Evolutionary conservation across 2,329 filamentous ascomycete species (phyloP), one percentile per base, ranked within the genome.

Genomic region (Colletotrichum plurivorum): DNA sequence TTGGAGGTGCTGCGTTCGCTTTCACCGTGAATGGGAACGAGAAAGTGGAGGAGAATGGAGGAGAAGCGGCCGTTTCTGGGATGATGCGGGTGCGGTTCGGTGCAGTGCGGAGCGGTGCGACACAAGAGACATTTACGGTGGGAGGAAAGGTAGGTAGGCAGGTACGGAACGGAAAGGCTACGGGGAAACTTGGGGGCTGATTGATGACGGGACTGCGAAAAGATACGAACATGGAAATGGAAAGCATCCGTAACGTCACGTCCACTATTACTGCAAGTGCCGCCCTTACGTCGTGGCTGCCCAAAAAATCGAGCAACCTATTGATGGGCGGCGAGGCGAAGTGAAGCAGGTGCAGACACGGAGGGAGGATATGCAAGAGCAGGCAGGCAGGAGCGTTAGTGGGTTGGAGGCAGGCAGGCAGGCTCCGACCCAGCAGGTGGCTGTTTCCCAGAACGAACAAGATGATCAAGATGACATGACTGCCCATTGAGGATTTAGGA

Each of bases 21-120:
- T 36, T 36, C 31, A 36, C 31, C 10, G 31, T 36, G 31, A 36
- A 36, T 36, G 31, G 31, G 10, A 36, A 36, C 31, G 31, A 8
- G 31, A 36, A 36, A 36, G 31, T 8, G 10, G 31, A 36, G 31
- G 31, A 36, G 31, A 31, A 45, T 15, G 48, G 48, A 36, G 31
- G 31, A 36, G 27, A 43, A 43, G 18, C 20, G 53, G 52, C 65
- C 61, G 65, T 64, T 64, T 49, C 60, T 58, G 60, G 60, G 60
- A 64, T 36, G 65, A 67, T 63, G 8, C 10, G 31, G 31, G 31
- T 3, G 31, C 22, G 22, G 22, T 25, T 25, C 22, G 31, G 31
- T 36, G 43, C 45, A 31, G 52, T 52, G 64, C 43, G 12, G 63
- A 31, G 31, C 54, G 31, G 54, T 51, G 46, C 49, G 18, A 22